These are phyloP conservation scores for Populus hybrid DNA, from an alignment of 441 rosid species.

Conservation along the genomic window DNA sequence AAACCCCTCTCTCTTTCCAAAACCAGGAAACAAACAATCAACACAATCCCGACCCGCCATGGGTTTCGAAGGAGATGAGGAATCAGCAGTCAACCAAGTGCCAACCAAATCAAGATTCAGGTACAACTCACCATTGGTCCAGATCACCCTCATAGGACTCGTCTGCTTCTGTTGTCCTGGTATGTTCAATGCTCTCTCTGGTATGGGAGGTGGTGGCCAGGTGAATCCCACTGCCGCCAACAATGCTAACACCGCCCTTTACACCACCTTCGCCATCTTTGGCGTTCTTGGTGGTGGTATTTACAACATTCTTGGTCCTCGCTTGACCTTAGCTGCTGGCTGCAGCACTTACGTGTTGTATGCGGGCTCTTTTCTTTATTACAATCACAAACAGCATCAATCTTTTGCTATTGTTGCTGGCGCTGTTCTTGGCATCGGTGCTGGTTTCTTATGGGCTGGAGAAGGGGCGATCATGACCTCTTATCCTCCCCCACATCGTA, in stretches of 20 bases:
- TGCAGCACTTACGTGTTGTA: conserved; percentile 81
- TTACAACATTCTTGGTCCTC: conserved; percentile 85
- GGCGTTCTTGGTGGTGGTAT: conserved; percentile 87
- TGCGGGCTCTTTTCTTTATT: conserved; percentile 84
- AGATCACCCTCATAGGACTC: conserved; percentile 65
- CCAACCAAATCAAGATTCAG: conserved; percentile 28
- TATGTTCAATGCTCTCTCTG: conserved; percentile 92
- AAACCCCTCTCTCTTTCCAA: background rate
- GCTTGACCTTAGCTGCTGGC: conserved; percentile 69
- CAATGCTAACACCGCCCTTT: conserved; percentile 95
- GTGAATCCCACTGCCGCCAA: conserved; percentile 69
- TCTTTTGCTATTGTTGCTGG: conserved; percentile 71
- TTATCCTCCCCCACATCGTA: conserved; percentile 74
- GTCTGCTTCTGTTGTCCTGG: conserved; percentile 98
- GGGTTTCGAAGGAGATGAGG: conserved; percentile 31
- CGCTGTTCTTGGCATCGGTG: conserved; percentile 72
- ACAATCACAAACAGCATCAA: conserved; percentile 71
- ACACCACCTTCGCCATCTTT: conserved; percentile 77
- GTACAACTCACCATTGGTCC: conserved; percentile 74
- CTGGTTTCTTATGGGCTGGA: conserved; percentile 91
- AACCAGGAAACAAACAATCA: background rate
- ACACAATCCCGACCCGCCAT: conserved; percentile 5
- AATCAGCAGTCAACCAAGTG: conserved; percentile 7
- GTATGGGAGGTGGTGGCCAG: conserved; percentile 98
- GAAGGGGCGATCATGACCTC: conserved; percentile 94